Conservation (phyloP, 495 filamentous ascomycete species). For the Ascobolus immersus region DNA sequence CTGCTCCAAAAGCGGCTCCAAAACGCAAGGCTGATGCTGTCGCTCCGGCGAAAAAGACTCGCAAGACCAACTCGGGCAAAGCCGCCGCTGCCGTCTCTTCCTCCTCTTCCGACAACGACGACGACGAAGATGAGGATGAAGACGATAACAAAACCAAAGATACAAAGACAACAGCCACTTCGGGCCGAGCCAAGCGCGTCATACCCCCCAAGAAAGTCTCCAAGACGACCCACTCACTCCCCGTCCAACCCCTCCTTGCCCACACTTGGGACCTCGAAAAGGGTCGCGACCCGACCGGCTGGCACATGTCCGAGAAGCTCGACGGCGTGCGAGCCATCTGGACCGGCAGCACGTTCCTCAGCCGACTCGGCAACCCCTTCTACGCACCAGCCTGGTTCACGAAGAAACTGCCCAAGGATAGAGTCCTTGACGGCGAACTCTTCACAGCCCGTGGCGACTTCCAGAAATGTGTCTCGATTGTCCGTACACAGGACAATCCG, state of each 20-base stretch:
- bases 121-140: too few species aligned
- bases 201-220: slow-evolving; percentile 5
- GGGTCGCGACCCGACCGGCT: slow-evolving; percentile 10
- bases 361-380: slow-evolving; percentile 15
- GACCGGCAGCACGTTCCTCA: slow-evolving; percentile 12
- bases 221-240: slow-evolving; percentile 5
- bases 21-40: too few species aligned
- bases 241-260: slow-evolving; percentile 14
- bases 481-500: slow-evolving; percentile 12
- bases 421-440: slow-evolving; percentile 14
- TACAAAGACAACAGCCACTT: too few species aligned
- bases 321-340: slow-evolving; percentile 16
- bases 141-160: too few species aligned
- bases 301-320: slow-evolving; percentile 14
- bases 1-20: too few species aligned
- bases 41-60: too few species aligned
- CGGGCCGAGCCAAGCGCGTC: too few species aligned
- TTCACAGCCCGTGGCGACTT: slow-evolving; percentile 14
- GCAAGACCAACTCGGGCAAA: too few species aligned
- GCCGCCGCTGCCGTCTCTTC: neutral
- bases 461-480: slow-evolving; percentile 16
- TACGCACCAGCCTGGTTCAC: slow-evolving; percentile 16
- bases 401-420: slow-evolving; percentile 13
- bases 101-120: too few species aligned
- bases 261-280: slow-evolving; percentile 16